Evolutionary conservation across 2,329 filamentous ascomycete species (phyloP).

Genomic region (Verticillium tricorpus): DNA sequence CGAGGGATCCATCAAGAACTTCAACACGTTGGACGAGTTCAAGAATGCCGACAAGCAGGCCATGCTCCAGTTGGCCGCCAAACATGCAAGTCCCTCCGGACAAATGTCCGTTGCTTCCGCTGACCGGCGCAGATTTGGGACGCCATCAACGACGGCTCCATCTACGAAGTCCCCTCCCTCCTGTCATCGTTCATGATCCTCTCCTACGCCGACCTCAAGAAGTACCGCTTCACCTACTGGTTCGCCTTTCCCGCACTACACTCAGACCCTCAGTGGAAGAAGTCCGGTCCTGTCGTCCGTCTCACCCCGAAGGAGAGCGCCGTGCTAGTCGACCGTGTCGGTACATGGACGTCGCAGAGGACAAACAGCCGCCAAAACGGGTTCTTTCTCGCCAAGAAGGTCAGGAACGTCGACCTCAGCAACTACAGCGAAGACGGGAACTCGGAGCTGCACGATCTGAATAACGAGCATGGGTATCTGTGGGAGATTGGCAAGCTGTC

Average conservation of each 20-base stretch:
- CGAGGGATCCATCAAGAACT: conserved; percentile 92
- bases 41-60: conserved; percentile 74
- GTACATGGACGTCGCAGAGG: conserved; percentile 77
- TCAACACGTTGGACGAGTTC: conserved; percentile 94
- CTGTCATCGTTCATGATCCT: conserved; percentile 85
- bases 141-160: conserved; percentile 91
- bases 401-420: conserved; percentile 29
- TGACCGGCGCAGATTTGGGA: conserved; percentile 73
- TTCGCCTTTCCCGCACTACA: conserved; percentile 94
- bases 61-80: conserved; percentile 73
- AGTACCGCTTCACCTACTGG: conserved; percentile 97
- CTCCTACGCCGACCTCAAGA: conserved; percentile 93
- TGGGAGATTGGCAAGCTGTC: conserved; percentile 78
- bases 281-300: conserved; percentile 46
- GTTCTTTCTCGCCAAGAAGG: conserved; percentile 90
- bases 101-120: not conserved
- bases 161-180: conserved; percentile 90
- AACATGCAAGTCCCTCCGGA: conserved; percentile 53
- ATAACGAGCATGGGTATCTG: conserved; percentile 40
- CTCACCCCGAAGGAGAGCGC: conserved; percentile 69
- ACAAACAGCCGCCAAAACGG: conserved; percentile 83
- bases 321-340: conserved; percentile 73
- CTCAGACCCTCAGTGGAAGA: conserved; percentile 79
- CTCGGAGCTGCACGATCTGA: conserved; percentile 12
- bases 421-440: conserved; percentile 10